phyloP scores from a whole-genome alignment of 2,329 filamentous ascomycete species.

The Colletotrichum melonis region DNA sequence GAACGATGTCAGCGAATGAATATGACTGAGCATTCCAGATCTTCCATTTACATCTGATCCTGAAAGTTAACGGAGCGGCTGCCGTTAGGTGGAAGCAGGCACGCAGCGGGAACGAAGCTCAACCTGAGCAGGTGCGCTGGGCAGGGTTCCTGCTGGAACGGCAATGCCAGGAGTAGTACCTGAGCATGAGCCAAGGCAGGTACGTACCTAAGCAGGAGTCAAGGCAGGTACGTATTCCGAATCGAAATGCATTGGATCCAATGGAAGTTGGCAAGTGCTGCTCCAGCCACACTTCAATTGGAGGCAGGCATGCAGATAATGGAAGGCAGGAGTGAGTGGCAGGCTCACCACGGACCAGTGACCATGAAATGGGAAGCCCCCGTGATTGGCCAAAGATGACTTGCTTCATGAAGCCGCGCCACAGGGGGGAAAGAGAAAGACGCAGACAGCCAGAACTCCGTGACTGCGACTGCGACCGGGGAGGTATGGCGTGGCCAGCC shows the following conservation, averaged over 20 bases:
- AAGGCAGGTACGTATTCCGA: too few species aligned
- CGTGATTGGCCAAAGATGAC: constrained; percentile 17
- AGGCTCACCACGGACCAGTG: not conserved
- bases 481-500: constrained; percentile 16
- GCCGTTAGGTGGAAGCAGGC: not conserved
- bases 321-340: not conserved
- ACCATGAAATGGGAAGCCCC: not conserved
- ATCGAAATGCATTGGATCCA: too few species aligned
- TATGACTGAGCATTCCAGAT: not conserved
- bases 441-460: not conserved
- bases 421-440: not conserved
- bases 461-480: not conserved
- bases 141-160: too few species aligned
- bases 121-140: too few species aligned
- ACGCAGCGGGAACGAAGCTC: not conserved
- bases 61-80: not conserved
- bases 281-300: constrained; percentile 9
- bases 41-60: not conserved
- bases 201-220: too few species aligned
- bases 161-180: too few species aligned
- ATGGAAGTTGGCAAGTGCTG: not conserved
- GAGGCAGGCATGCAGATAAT: not conserved
- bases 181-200: too few species aligned
- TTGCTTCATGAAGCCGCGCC: constrained; percentile 10
- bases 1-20: constrained; percentile 1